Conservation (phyloP, 768 basidiomycete species). For the Trametes cinnabarina region DNA sequence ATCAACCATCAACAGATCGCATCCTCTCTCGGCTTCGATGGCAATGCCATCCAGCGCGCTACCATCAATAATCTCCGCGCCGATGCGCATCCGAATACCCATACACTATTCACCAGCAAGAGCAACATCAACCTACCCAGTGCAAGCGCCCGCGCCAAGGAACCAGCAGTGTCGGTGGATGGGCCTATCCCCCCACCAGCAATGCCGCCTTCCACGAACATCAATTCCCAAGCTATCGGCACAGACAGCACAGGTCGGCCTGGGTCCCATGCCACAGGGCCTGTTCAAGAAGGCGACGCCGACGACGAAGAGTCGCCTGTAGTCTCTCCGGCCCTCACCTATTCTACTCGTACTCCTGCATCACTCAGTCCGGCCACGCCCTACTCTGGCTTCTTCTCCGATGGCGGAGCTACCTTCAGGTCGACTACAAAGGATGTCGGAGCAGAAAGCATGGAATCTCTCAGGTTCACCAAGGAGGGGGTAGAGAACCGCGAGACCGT, state of each 20-base stretch:
- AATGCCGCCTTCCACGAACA: background rate
- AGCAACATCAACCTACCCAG: conserved; percentile 16
- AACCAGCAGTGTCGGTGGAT: background rate
- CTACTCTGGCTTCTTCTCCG: conserved; percentile 28
- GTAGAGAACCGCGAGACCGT: background rate
- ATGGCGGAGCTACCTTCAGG: conserved; percentile 26
- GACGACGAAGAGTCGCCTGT: conserved; percentile 24
- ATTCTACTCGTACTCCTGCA: conserved; percentile 30
- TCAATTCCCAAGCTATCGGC: background rate
- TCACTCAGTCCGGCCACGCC: conserved; percentile 32
- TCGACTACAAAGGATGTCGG: background rate
- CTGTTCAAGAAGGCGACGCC: conserved; percentile 11
- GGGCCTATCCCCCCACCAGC: background rate
- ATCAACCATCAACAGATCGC: background rate
- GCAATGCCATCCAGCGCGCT: background rate
- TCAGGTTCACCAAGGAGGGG: background rate
- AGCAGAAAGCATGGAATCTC: background rate
- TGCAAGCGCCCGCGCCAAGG: background rate
- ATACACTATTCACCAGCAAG: conserved; percentile 19
- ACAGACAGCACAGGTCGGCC: background rate
- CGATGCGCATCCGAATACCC: conserved; percentile 11
- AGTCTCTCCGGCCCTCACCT: conserved; percentile 32
- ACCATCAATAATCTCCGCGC: background rate
- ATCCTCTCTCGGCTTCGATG: background rate
- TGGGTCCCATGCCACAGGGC: background rate